phyloP scores from a whole-genome alignment of 257 asterid genomes.

The Avicennia marina region DNA sequence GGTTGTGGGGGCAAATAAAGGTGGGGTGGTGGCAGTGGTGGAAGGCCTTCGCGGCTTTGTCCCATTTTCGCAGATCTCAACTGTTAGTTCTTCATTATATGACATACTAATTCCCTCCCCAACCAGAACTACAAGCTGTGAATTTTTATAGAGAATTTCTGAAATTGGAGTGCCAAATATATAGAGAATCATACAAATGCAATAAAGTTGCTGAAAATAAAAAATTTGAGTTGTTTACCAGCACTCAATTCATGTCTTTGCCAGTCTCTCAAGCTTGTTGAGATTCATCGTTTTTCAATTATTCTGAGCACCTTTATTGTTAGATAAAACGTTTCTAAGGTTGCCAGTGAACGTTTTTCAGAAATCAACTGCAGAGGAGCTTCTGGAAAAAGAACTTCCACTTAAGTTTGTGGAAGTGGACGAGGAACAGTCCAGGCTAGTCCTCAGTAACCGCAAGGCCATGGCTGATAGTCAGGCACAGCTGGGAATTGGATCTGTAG shows the following conservation, averaged over 20 bases:
- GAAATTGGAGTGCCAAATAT: background rate
- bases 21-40: conserved; percentile 86
- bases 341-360: too few relatives aligned
- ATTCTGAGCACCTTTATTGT: too few relatives aligned
- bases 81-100: too few relatives aligned
- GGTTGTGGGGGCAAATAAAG: conserved; percentile 91
- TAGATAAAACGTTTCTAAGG: too few relatives aligned
- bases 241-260: too few relatives aligned
- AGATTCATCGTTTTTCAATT: too few relatives aligned
- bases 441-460: conserved; percentile 95
- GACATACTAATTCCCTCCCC: too few relatives aligned
- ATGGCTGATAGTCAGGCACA: conserved; percentile 98
- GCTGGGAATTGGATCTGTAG: conserved; percentile 93
- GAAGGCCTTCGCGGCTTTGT: conserved; percentile 95
- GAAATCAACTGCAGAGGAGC: conserved; percentile 93
- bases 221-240: too few relatives aligned
- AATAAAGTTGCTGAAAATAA: background rate
- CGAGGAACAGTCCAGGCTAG: conserved; percentile 79
- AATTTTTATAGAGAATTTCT: too few relatives aligned
- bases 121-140: too few relatives aligned
- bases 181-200: background rate
- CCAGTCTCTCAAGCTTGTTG: too few relatives aligned
- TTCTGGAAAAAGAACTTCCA: conserved; percentile 77
- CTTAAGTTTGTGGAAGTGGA: conserved; percentile 90
- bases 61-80: conserved; percentile 94